Conservation (phyloP, 1,139 yeast genomes). For the Pichia inconspicua region DNA sequence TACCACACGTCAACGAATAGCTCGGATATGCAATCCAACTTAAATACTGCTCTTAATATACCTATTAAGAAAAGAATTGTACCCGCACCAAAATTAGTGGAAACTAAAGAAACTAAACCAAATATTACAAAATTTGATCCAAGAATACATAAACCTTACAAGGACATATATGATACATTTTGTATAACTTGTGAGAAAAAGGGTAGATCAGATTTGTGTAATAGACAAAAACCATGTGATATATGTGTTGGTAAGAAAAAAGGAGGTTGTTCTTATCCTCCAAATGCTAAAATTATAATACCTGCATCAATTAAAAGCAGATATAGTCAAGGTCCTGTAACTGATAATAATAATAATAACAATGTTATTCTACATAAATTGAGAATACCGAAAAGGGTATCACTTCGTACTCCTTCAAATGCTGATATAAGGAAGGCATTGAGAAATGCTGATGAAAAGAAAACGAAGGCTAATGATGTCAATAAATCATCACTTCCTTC, state of each 20-base stretch:
- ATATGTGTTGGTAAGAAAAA: conserved; percentile 13
- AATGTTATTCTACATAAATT: background rate
- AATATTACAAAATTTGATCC: background rate
- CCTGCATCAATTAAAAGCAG: conserved; percentile 1
- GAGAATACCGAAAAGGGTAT: background rate
- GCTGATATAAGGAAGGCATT: background rate
- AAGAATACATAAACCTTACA: background rate
- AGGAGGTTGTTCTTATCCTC: conserved; percentile 14
- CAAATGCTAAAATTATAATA: conserved; percentile 8
- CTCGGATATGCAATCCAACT: no score
- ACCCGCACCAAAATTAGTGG: no score
- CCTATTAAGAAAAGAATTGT: no score
- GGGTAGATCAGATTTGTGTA: conserved; percentile 12
- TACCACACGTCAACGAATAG: no score
- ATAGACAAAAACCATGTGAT: conserved; percentile 16
- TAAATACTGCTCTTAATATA: no score
- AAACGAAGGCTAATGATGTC: no score
- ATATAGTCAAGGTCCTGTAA: no score
- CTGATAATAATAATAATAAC: background rate
- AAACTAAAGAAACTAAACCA: background rate
- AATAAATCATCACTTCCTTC: background rate
- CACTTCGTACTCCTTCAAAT: background rate
- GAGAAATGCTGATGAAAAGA: no score
- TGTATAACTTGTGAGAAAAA: conserved; percentile 16
- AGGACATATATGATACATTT: conserved; percentile 7